These are phyloP conservation scores for Fusarium fujikuroi DNA, from an alignment of 2,329 filamentous ascomycete species.

Conservation along the genomic window DNA sequence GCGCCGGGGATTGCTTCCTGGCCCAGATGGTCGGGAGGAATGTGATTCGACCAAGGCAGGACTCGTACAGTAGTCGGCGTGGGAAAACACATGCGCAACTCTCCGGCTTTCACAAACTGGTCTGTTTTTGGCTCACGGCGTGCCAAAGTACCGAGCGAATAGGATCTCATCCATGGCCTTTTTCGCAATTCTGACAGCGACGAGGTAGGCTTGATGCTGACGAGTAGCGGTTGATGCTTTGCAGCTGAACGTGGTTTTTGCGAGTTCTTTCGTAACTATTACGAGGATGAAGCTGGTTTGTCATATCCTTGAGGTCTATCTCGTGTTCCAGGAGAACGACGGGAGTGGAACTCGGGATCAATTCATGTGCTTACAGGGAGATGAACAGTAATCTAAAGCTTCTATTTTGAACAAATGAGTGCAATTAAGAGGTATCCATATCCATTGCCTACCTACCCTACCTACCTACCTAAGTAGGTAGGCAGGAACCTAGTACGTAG, in stretches of 20 bases:
- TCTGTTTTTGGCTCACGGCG: slow-evolving; percentile 32
- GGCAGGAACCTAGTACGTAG: background rate
- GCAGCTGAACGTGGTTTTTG: slow-evolving; percentile 7
- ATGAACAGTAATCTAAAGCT: background rate
- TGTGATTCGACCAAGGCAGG: slow-evolving; percentile 42
- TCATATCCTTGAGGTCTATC: slow-evolving; percentile 2
- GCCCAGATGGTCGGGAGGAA: slow-evolving; percentile 46
- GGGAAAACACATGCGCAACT: slow-evolving; percentile 28
- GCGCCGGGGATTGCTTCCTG: slow-evolving; percentile 43
- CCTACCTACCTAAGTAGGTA: too few species aligned
- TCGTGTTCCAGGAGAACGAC: background rate
- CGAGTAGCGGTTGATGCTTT: slow-evolving; percentile 28
- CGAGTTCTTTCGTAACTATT: slow-evolving; percentile 3
- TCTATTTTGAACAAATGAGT: background rate
- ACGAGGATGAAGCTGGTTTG: slow-evolving; percentile 24
- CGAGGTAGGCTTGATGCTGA: slow-evolving; percentile 31
- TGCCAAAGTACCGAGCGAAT: slow-evolving; percentile 44
- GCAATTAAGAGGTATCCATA: background rate
- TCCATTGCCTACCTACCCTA: background rate
- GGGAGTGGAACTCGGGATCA: background rate
- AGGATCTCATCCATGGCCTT: slow-evolving; percentile 26
- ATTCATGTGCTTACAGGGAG: background rate
- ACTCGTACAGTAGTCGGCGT: slow-evolving; percentile 6
- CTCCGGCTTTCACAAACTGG: slow-evolving; percentile 24
- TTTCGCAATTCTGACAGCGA: slow-evolving; percentile 31